Conservation (phyloP, 345 rosid genomes). For the Salix viminalis region DNA sequence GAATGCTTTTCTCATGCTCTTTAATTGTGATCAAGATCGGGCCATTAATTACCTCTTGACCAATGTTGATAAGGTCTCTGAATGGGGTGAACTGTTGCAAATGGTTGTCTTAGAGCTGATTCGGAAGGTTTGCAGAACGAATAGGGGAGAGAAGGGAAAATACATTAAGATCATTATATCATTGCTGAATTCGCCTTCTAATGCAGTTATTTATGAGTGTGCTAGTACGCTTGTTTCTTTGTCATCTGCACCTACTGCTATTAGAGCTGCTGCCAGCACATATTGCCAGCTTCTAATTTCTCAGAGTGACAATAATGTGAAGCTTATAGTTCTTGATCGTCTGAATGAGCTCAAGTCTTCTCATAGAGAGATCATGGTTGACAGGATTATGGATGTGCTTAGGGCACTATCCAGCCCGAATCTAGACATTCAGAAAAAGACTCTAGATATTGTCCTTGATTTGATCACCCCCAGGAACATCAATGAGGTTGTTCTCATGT, state of each 20-base stretch:
- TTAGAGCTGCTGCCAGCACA: conserved; percentile 78
- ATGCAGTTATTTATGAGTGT: conserved; percentile 71
- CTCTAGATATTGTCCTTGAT: conserved; percentile 78
- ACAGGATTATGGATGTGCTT: conserved; percentile 82
- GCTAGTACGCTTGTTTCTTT: conserved; percentile 79
- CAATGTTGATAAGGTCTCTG: conserved; percentile 61
- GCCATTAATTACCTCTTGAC: conserved; percentile 60
- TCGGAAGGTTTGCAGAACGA: conserved; percentile 65
- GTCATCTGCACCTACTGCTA: conserved; percentile 87
- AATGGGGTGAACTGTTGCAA: conserved; percentile 71
- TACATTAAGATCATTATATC: conserved; percentile 71
- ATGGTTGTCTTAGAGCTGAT: conserved; percentile 77
- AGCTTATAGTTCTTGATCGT: conserved; percentile 82
- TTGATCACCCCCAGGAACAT: conserved; percentile 73
- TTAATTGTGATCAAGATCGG: conserved; percentile 63
- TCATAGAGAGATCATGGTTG: conserved; percentile 79
- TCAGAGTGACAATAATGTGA: conserved; percentile 87
- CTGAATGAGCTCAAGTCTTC: conserved; percentile 66
- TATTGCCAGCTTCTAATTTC: conserved; percentile 79
- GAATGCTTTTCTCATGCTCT: conserved; percentile 79
- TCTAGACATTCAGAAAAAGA: conserved; percentile 78
- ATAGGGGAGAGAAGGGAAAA: conserved; percentile 61
- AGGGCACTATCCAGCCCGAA: conserved; percentile 90
- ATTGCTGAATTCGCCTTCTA: conserved; percentile 63
- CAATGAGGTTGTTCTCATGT: conserved; percentile 66